Evolutionary conservation across 2,329 filamentous ascomycete species (phyloP).

Genomic region (Colletotrichum ledebouriae): DNA sequence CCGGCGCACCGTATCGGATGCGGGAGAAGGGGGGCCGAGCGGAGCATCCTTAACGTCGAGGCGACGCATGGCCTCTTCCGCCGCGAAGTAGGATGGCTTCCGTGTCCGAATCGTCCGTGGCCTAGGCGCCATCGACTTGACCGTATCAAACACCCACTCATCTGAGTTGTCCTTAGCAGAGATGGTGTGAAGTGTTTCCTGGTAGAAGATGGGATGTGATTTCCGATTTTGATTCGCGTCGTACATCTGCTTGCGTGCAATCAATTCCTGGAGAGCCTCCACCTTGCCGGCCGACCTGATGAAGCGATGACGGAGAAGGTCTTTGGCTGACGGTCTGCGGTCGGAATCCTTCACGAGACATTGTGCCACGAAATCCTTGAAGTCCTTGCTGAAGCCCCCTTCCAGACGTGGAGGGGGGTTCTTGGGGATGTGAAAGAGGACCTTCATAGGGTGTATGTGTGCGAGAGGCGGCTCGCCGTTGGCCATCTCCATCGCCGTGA

Average conservation of each 20-base stretch:
- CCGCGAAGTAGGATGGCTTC: conserved; percentile 68
- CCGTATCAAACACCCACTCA: conserved; percentile 96
- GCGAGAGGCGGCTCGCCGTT: conserved; percentile 91
- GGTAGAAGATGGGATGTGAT: conserved; percentile 86
- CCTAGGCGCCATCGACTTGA: conserved; percentile 78
- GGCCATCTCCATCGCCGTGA: conserved; percentile 91
- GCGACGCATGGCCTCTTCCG: conserved; percentile 72
- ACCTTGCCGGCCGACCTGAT: conserved; percentile 89
- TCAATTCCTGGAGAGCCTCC: conserved; percentile 88
- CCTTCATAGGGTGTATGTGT: conserved; percentile 92
- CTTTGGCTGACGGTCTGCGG: conserved; percentile 84
- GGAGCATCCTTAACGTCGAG: conserved; percentile 73
- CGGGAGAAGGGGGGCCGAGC: conserved; percentile 68
- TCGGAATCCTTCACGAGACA: conserved; percentile 95
- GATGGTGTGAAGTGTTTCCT: conserved; percentile 87
- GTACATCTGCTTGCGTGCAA: conserved; percentile 85
- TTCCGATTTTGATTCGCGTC: conserved; percentile 79
- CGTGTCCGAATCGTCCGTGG: conserved; percentile 66
- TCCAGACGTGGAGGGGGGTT: conserved; percentile 87
- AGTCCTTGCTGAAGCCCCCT: conserved; percentile 87
- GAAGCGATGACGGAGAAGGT: conserved; percentile 89
- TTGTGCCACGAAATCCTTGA: conserved; percentile 92
- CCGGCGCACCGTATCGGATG: conserved; percentile 69
- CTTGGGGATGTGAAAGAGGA: conserved; percentile 91
- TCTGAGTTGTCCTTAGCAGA: conserved; percentile 78